These are phyloP conservation scores for Mikania micrantha DNA, from an alignment of 129 eudicot genomes.

Conservation along the genomic window DNA sequence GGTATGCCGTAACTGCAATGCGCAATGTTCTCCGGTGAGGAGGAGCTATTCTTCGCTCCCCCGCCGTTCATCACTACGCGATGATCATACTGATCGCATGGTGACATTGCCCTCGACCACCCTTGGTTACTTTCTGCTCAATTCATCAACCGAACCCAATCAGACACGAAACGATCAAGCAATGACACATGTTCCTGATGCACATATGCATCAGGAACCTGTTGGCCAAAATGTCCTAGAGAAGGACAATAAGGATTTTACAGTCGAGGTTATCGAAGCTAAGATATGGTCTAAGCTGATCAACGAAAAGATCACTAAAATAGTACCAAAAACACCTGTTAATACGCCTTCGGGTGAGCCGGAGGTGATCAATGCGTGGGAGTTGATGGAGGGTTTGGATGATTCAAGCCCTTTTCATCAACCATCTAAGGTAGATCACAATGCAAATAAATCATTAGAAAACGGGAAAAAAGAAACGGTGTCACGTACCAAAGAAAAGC, in stretches of 20 bases:
- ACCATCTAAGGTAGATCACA: no score
- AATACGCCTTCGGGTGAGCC: slow-evolving; percentile 78
- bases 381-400: slow-evolving; percentile 93
- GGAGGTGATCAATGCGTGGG: slow-evolving; percentile 79
- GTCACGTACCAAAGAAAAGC: slow-evolving; percentile 42
- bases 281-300: no score
- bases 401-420: slow-evolving; percentile 64
- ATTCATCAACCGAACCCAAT: not conserved
- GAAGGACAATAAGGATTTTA: no score
- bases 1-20: slow-evolving; percentile 56
- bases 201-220: no score
- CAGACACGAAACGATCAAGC: not conserved
- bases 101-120: slow-evolving; percentile 74
- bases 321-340: slow-evolving; percentile 46
- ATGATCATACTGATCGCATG: slow-evolving; percentile 43
- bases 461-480: not conserved
- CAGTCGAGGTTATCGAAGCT: no score
- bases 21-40: slow-evolving; percentile 46
- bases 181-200: no score
- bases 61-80: slow-evolving; percentile 27
- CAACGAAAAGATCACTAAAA: slow-evolving; percentile 44
- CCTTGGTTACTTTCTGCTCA: slow-evolving; percentile 37
- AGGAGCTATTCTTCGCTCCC: slow-evolving; percentile 61
- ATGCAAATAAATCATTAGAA: not conserved
- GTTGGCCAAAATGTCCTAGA: slow-evolving; percentile 4